Base-by-base conservation (phyloP, 202 grass and related monocot genomes). In the Elaeis oleifera region DNA sequence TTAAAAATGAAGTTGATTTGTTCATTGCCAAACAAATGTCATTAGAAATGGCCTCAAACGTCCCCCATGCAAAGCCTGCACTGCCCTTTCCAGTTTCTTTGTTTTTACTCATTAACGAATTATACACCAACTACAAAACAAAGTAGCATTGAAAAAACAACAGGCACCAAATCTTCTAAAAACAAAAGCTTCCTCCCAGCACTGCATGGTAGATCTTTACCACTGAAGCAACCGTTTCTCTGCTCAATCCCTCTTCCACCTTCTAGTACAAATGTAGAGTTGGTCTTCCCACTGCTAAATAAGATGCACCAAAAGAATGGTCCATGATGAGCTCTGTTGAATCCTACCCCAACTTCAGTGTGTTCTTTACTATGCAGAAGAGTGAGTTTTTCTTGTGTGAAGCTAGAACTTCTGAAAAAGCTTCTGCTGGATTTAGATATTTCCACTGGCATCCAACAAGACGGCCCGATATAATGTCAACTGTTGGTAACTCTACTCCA, bases 401-500 rank as follows among this genome's bases (percentile, higher is more conserved):
- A 21, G 18, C 17, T 1, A 79, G 62, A 74, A 85, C 63, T 24
- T 44, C 67, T 27, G 67, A 68, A 64, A 92, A 60, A 24, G 67
- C 80, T 54, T 70, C 58, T 14, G 81, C 77, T 59, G 74, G 55
- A 23, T 13, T 61, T 28, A 75, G 65, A 66, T 71, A 61, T 32
- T 76, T 74, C 56, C 79, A 77, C 56, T 65, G 62, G 81, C 87
- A 96, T 18, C 78, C 78, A 60, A 88, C 18, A 59, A 90, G 74
- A 58, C 59, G 84, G 17, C 73, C 84, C 5, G 84, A 72, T 28
- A 96, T 68, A 22, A 69, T 39, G 71, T 83, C 76, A 4, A 96
- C 76, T 17, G 92, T 91, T 58, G 92, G 92, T 44, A 96, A 71
- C 78, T 96, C 92, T 19, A 96, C 87, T 52, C 87, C 92, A 50